phyloP scores from a whole-genome alignment of 2,329 filamentous ascomycete species.

The Epichloe bromicola region DNA sequence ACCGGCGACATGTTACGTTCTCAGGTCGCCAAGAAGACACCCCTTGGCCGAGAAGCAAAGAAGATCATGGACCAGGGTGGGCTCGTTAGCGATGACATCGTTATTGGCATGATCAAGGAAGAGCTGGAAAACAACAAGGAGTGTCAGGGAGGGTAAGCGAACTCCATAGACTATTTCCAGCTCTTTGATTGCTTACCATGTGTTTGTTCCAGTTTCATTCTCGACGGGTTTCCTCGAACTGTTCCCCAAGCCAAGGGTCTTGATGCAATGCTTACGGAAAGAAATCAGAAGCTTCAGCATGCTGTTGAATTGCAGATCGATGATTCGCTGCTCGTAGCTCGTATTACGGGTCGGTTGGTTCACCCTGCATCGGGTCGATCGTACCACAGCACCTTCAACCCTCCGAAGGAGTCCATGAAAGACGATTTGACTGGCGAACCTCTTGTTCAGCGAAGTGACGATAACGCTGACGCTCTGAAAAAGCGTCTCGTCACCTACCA shows the following conservation, averaged over 20 bases:
- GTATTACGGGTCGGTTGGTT: conserved; percentile 90
- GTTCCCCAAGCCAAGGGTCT: conserved; percentile 91
- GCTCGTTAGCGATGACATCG: conserved; percentile 95
- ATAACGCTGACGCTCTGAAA: conserved; percentile 91
- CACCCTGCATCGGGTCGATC: conserved; percentile 93
- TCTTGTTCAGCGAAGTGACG: conserved; percentile 88
- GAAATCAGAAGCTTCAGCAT: conserved; percentile 79
- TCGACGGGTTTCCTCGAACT: conserved; percentile 96
- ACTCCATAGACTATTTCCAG: neutral
- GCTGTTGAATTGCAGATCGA: conserved; percentile 96
- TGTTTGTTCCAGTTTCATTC: conserved; percentile 63
- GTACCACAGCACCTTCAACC: conserved; percentile 99
- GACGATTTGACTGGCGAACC: conserved; percentile 96
- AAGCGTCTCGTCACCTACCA: conserved; percentile 93
- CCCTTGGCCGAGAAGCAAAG: conserved; percentile 90
- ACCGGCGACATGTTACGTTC: conserved; percentile 98
- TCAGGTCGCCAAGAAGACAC: conserved; percentile 94
- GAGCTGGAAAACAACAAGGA: conserved; percentile 89
- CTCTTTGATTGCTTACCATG: neutral
- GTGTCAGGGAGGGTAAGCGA: conserved; percentile 79
- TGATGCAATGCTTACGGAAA: conserved; percentile 73
- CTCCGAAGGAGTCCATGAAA: conserved; percentile 84
- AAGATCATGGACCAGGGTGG: conserved; percentile 99
- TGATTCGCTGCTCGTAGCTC: conserved; percentile 80
- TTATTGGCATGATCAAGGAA: conserved; percentile 99